Conservation (phyloP, 192 early-diverging fungal genomes). For the Martensiomyces pterosporus region DNA sequence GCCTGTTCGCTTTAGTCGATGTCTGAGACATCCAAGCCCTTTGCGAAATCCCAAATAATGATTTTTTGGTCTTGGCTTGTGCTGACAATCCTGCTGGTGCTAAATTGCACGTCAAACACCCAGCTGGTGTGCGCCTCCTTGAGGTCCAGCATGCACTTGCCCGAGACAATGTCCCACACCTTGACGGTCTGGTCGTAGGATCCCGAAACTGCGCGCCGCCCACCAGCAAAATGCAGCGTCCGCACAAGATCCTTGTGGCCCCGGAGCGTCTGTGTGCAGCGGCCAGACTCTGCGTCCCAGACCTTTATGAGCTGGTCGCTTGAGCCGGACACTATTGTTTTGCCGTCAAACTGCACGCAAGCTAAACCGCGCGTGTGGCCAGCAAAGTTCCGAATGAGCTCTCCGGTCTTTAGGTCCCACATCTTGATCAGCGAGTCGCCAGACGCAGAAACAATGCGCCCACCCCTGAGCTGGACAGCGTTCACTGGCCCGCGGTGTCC, state of each 20-base stretch:
- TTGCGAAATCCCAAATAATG: conserved; percentile 54
- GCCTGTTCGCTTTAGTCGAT: conserved; percentile 31
- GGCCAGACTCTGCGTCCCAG: conserved; percentile 69
- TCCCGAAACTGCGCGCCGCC: conserved; percentile 79
- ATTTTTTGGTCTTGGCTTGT: conserved; percentile 63
- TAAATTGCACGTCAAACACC: conserved; percentile 96
- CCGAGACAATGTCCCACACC: conserved; percentile 87
- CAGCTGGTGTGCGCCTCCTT: conserved; percentile 80
- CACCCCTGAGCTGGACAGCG: conserved; percentile 72
- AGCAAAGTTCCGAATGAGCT: conserved; percentile 67
- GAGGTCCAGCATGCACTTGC: conserved; percentile 69
- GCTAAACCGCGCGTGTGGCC: conserved; percentile 78
- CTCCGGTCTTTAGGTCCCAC: conserved; percentile 72
- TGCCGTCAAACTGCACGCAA: conserved; percentile 82
- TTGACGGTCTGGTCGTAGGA: conserved; percentile 93
- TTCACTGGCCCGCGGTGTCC: conserved; percentile 96
- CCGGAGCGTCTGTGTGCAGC: conserved; percentile 55
- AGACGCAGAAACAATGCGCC: conserved; percentile 75
- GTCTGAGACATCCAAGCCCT: conserved; percentile 33
- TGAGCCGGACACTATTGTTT: conserved; percentile 72
- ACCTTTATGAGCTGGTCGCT: conserved; percentile 79
- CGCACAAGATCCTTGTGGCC: conserved; percentile 77
- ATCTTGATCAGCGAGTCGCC: conserved; percentile 78
- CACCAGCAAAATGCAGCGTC: conserved; percentile 76
- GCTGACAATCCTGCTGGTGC: conserved; percentile 73